A percentile compares a stretch with the other conserved stretches of the same genome.
Conservation (phyloP, 2,329 filamentous ascomycete species). For the Pseudogymnoascus sp. region DNA sequence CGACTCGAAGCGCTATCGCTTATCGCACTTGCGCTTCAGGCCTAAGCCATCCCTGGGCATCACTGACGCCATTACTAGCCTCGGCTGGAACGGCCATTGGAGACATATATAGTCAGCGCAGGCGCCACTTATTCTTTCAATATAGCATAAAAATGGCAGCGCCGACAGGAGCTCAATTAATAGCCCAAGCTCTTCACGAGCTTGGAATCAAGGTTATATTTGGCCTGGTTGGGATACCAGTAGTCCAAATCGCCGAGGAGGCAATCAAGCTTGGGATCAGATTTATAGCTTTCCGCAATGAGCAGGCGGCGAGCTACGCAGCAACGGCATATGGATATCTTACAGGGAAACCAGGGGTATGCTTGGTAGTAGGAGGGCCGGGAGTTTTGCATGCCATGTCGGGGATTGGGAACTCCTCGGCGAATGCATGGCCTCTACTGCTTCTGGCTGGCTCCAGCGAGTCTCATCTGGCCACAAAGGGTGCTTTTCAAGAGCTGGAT, state of each 20-base stretch:
- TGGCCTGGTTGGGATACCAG: constrained; percentile 31
- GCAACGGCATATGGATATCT: constrained; percentile 51
- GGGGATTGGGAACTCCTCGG: constrained; percentile 43
- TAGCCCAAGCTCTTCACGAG: constrained; percentile 22
- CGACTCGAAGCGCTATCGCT: background rate
- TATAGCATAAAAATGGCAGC: constrained; percentile 4
- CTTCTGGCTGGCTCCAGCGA: constrained; percentile 47
- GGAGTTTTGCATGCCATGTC: constrained; percentile 51
- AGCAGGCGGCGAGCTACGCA: constrained; percentile 51
- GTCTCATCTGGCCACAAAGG: constrained; percentile 42
- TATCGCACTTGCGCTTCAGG: background rate
- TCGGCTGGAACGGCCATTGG: background rate
- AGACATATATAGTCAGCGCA: background rate
- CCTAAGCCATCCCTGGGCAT: background rate
- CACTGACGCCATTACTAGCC: constrained; percentile 6
- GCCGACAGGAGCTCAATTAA: constrained; percentile 20
- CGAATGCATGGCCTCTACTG: constrained; percentile 47
- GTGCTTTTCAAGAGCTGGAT: constrained; percentile 50
- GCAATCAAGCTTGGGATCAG: constrained; percentile 48
- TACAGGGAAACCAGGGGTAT: constrained; percentile 47
- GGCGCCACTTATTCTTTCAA: constrained; percentile 2
- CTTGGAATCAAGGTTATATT: constrained; percentile 25
- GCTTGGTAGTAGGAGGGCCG: constrained; percentile 50
- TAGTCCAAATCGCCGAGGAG: constrained; percentile 49
- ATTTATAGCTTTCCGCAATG: constrained; percentile 51